Evolutionary conservation across 2,329 filamentous ascomycete species (phyloP), one percentile per base, ranked within the genome.

Genomic region (Fusarium tjaetaba): DNA sequence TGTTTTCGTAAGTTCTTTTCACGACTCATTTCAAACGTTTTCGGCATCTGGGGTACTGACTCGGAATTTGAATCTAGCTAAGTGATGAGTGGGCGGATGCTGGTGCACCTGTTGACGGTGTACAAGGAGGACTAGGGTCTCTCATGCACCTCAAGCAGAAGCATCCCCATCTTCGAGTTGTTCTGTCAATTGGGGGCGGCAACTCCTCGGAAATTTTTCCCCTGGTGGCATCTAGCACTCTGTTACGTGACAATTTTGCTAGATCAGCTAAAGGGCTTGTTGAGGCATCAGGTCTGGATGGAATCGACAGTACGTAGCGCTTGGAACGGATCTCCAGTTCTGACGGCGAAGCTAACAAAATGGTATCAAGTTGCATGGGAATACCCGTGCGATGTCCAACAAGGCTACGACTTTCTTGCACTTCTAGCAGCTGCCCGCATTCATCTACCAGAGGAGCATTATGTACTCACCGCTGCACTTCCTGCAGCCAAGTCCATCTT

Each of bases 31-130:
- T 36, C 56, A 61, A 39, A 58, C 49, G 46, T 60, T 36, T 36
- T 68, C 53, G 52, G 42, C 59, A 62, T 56, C 53, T 52, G 49
- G 42, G 43, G 61, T 68, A 61, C 80, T 80, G 76, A 81, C 77
- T 76, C 76, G 55, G 67, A 51, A 59, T 65, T 63, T 65, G 71
- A 58, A 62, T 70, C 32, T 73, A 96, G 94, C 85, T 95, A 66
- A 93, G 91, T 78, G 93, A 96, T 81, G 92, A 94, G 81, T 94
- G 89, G 88, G 93, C 92, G 51, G 94, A 96, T 84, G 85, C 88
- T 45, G 87, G 91, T 76, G 92, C 91, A 77, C 89, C 90, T 24
- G 92, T 94, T 52, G 92, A 95, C 74, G 93, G 92, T 48, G 88
- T 89, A 8, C 86, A 89, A 53, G 93, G 92, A 45, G 94, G 92